Percentiles rank a stretch among this genome's conserved stretches.
Evolutionary conservation across 495 filamentous ascomycete genomes (phyloP).

Genomic region (Podospora conica): DNA sequence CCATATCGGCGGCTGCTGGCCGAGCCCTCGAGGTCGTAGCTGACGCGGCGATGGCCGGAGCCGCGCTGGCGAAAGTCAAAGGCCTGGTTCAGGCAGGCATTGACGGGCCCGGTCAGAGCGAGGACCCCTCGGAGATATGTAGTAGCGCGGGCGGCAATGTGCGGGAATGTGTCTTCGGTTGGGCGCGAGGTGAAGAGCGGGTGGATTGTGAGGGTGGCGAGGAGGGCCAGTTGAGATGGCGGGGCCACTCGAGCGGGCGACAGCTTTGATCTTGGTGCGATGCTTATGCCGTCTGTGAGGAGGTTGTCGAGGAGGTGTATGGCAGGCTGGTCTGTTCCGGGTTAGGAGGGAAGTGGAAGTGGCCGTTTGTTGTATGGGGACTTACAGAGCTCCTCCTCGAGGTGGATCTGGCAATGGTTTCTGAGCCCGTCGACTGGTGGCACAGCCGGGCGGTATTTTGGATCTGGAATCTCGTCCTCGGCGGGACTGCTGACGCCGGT

Average conservation of each 20-base stretch:
- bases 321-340: conserved; percentile 54
- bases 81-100: conserved; percentile 35
- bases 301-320: conserved; percentile 62
- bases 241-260: conserved; percentile 40
- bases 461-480: background rate
- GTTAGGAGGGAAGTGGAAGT: conserved; percentile 2
- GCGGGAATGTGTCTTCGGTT: conserved; percentile 27
- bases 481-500: conserved; percentile 6
- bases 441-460: background rate
- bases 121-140: conserved; percentile 39
- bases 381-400: conserved; percentile 69
- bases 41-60: background rate
- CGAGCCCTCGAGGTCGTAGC: conserved; percentile 10
- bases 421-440: conserved; percentile 45
- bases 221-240: conserved; percentile 58
- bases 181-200: conserved; percentile 55
- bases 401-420: conserved; percentile 61
- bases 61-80: conserved; percentile 24
- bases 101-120: conserved; percentile 35
- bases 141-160: conserved; percentile 34
- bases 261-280: conserved; percentile 22
- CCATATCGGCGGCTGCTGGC: background rate
- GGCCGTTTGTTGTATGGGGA: background rate
- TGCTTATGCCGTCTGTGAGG: conserved; percentile 49
- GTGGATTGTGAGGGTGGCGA: conserved; percentile 63